Evolutionary conservation across 2,329 filamentous ascomycete genomes (phyloP).

Genomic region (Hypoxylon sp.): DNA sequence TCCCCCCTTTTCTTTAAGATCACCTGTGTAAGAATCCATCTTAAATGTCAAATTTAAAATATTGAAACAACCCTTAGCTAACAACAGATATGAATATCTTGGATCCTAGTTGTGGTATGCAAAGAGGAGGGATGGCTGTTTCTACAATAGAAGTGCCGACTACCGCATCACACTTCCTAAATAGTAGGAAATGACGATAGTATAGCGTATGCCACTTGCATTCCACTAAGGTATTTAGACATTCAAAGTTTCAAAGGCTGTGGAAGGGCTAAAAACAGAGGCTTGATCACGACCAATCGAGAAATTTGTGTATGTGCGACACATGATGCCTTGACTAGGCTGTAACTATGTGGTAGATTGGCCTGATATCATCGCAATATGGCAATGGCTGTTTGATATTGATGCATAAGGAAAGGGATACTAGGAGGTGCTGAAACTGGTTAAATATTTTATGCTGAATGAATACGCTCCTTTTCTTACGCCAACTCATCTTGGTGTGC

Average conservation of each 20-base stretch:
- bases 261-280: neutral
- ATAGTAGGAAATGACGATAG: neutral
- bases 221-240: neutral
- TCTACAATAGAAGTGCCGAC: too few species aligned
- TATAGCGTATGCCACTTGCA: neutral
- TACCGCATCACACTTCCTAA: neutral
- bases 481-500: neutral
- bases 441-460: neutral
- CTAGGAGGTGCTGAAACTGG: neutral
- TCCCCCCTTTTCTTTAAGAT: neutral
- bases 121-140: neutral
- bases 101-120: neutral
- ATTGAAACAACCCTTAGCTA: neutral
- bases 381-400: neutral
- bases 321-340: neutral
- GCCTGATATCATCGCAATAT: constrained; percentile 2
- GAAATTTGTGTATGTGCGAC: neutral
- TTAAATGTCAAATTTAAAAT: neutral
- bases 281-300: neutral
- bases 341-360: neutral
- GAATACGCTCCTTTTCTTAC: neutral
- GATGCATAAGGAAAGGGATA: neutral
- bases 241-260: neutral
- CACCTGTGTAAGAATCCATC: neutral
- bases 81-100: neutral